Conservation (phyloP, 2,329 filamentous ascomycete species). For the Coleophoma eucalyptorum region DNA sequence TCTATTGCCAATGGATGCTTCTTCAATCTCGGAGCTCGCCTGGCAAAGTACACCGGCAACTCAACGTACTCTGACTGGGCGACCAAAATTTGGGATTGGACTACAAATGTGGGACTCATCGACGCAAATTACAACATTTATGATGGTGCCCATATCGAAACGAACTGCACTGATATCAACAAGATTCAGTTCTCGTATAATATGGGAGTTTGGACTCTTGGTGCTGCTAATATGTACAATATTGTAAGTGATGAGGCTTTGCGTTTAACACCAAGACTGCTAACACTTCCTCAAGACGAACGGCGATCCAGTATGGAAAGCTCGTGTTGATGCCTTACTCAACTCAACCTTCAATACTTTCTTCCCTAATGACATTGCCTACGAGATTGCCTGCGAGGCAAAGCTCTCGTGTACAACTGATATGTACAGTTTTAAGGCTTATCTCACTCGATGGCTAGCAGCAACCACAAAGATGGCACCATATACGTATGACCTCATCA, state of each 20-base stretch:
- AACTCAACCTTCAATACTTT: constrained; percentile 28
- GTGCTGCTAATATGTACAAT: constrained; percentile 40
- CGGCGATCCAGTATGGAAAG: constrained; percentile 32
- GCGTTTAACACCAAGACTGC: too few species aligned
- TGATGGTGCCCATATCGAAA: constrained; percentile 46
- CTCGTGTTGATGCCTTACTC: constrained; percentile 29
- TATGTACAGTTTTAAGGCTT: constrained; percentile 63
- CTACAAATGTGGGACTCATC: constrained; percentile 53
- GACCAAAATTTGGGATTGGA: constrained; percentile 65
- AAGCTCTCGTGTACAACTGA: constrained; percentile 54
- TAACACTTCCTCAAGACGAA: constrained; percentile 19
- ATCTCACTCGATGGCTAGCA: constrained; percentile 57
- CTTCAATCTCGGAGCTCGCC: constrained; percentile 65
- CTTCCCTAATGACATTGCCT: constrained; percentile 50
- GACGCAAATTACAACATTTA: constrained; percentile 49
- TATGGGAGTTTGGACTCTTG: constrained; percentile 59
- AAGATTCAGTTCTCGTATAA: constrained; percentile 68
- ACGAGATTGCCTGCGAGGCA: constrained; percentile 55
- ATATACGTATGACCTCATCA: constrained; percentile 43
- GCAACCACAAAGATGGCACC: constrained; percentile 54
- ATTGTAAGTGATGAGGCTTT: constrained; percentile 33
- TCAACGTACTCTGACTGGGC: constrained; percentile 76
- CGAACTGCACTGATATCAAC: constrained; percentile 48
- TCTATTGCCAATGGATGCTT: constrained; percentile 66
- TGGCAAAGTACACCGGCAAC: constrained; percentile 77